Base-by-base conservation (phyloP, 2,329 filamentous ascomycete species). In the Elsinoe fawcettii region DNA sequence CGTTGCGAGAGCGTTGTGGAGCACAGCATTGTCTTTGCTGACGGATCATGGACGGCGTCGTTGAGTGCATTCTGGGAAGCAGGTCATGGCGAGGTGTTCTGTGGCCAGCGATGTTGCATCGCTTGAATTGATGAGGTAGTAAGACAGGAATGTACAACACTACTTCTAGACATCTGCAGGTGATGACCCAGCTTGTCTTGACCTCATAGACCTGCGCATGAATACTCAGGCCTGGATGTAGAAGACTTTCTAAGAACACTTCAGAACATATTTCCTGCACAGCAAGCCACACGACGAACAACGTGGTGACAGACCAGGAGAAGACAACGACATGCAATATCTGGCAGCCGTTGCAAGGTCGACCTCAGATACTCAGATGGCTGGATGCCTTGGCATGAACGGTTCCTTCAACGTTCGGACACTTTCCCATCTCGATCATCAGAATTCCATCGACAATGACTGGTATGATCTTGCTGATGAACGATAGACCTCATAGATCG, bases 1-100 rank as follows among this genome's bases (percentile, higher is more conserved):
- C 49, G 49, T 53, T 53, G 49, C 49, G 32, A 53, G 49, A n/a
- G 49, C 32, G 49, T 53, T 53, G 49, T 34, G 49, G 49, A 39
- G 49, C 49, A 39, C 32, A 39, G 32, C 30, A 25, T 39, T 16
- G 16, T 18, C 6, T 34, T 12, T 34, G 30, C 20, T 18, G 46
- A 51, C 16, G 27, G 46, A 32, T 11, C 12, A 32, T 34, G 41
- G 41, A 12, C 41, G 18, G 46, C 46, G 32, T 53, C 49, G 30
- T 37, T 23, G 7, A n/a, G 8, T 22, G 16, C 49, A 25, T 39
- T 51, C 20, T 49, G 44, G 44, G 44, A 32, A n/a, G 44, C n/a
- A 2, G 23, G 14, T 18, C 39, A 43, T 43, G 39, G 39, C 39
- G 39, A 23, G 39, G 41, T 46, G 20, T 25, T 46, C 41, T n/a